These are phyloP conservation scores for Pseudopyrenochaeta lycopersici DNA, from an alignment of 2,329 filamentous ascomycete species.

Conservation along the genomic window DNA sequence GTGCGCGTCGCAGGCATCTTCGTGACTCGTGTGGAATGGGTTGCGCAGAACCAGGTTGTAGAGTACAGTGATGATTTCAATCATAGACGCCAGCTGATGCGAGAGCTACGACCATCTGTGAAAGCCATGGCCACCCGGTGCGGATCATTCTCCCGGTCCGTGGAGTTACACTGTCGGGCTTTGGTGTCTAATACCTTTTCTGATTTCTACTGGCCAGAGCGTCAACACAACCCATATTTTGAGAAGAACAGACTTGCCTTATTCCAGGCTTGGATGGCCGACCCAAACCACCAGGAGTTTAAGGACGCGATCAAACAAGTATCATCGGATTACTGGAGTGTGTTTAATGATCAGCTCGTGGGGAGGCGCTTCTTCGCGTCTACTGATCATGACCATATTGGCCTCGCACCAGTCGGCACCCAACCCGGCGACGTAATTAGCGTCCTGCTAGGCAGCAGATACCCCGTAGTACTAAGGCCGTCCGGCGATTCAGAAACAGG, in stretches of 20 bases:
- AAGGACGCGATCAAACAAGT: background rate
- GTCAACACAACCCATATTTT: background rate
- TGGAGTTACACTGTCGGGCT: background rate
- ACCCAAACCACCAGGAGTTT: background rate
- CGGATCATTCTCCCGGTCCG: background rate
- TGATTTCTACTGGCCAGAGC: background rate
- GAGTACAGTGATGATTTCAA: background rate
- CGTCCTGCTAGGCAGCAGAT: constrained; percentile 3
- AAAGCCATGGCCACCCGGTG: background rate
- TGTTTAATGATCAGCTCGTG: background rate
- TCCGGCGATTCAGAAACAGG: background rate
- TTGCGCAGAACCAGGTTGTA: background rate
- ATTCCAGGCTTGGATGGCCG: background rate
- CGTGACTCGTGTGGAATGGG: background rate
- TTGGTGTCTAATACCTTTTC: background rate
- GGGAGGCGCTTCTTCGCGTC: constrained; percentile 1
- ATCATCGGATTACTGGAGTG: background rate
- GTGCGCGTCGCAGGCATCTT: background rate
- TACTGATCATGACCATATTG: background rate
- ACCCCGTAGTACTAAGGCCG: constrained; percentile 3
- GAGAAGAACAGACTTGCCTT: background rate
- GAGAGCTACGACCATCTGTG: background rate
- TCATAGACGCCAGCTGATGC: background rate
- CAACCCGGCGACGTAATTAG: constrained; percentile 4
- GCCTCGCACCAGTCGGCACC: background rate